Percentiles rank a stretch among this genome's conserved stretches.
phyloP scores from a whole-genome alignment of 495 filamentous ascomycete species.

The Aspergillus conjunctus region DNA sequence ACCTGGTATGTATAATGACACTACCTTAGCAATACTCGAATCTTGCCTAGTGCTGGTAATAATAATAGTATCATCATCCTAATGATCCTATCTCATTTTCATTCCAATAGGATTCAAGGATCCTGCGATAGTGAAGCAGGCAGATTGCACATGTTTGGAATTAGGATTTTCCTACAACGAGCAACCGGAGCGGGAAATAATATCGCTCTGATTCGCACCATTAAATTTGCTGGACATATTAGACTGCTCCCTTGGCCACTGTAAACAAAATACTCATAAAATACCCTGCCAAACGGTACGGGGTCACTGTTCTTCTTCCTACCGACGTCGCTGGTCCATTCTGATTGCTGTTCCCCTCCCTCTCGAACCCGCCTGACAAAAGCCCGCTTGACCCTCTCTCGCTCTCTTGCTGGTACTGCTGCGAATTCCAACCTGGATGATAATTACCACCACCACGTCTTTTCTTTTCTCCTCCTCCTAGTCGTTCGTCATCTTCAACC shows the following conservation, averaged over 20 bases:
- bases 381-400: constrained; percentile 19
- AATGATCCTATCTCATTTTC: constrained; percentile 7
- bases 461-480: constrained; percentile 8
- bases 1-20: background rate
- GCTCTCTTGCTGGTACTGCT: constrained; percentile 4
- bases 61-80: constrained; percentile 11
- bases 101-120: constrained; percentile 2
- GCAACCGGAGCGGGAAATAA: background rate
- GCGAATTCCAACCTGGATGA: background rate
- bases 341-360: background rate
- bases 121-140: background rate
- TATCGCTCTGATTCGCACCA: background rate
- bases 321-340: background rate
- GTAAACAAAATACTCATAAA: no score
- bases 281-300: constrained; percentile 4
- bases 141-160: background rate
- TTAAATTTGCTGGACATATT: background rate
- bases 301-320: background rate
- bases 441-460: constrained; percentile 17
- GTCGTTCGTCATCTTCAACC: constrained; percentile 3
- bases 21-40: constrained; percentile 5
- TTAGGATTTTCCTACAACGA: background rate
- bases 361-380: constrained; percentile 20
- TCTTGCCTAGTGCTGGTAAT: background rate
- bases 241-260: no score